Conservation (phyloP, 148 eudicot genomes). For the Chenopodium berlandieri region DNA sequence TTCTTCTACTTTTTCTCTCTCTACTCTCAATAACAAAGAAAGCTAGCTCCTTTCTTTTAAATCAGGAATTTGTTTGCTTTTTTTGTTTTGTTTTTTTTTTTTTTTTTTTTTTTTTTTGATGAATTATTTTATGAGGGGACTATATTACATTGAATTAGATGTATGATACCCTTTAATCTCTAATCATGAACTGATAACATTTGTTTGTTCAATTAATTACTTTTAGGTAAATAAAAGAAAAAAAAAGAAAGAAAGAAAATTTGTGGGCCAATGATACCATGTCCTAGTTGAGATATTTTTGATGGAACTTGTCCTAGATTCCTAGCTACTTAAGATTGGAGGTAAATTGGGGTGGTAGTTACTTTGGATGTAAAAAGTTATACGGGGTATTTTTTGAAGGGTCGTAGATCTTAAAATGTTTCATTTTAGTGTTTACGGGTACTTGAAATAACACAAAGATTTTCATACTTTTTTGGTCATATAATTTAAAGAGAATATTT, state of each 20-base stretch:
- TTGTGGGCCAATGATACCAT: background rate
- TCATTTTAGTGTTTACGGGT: too few species aligned
- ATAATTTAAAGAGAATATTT: too few species aligned
- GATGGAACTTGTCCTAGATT: background rate
- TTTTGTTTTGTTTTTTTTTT: background rate
- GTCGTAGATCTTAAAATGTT: too few species aligned
- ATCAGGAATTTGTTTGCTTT: background rate
- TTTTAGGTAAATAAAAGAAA: too few species aligned
- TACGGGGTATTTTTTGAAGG: too few species aligned
- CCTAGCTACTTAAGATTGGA: too few species aligned
- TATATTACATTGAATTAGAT: background rate
- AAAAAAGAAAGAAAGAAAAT: too few species aligned
- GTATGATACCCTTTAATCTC: background rate
- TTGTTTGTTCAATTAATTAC: background rate
- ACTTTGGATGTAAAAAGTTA: background rate
- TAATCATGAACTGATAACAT: background rate
- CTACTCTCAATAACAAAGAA: constrained; percentile 3
- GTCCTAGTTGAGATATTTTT: background rate
- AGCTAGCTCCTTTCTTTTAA: background rate
- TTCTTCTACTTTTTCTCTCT: constrained; percentile 1
- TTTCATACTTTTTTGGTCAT: too few species aligned
- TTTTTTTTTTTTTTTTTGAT: background rate
- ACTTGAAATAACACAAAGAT: too few species aligned
- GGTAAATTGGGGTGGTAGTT: background rate
- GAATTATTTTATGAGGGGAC: background rate